A percentile compares a stretch with the other conserved stretches of the same genome.
Evolutionary conservation across 2,329 filamentous ascomycete species (phyloP).

Genomic region (Spiromastix sp.): DNA sequence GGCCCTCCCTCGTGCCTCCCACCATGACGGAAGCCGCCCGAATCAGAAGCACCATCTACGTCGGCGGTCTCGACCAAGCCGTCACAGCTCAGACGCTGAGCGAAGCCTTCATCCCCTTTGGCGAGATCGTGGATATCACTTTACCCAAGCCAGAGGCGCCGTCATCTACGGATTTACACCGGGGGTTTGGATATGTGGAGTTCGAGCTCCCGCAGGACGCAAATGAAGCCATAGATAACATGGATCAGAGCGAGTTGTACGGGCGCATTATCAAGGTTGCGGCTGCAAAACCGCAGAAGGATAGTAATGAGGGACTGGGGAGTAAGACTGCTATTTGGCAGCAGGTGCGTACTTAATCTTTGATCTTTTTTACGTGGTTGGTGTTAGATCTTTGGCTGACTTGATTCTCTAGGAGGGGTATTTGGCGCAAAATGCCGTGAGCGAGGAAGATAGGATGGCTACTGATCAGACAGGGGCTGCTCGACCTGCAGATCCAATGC

Average conservation of each 20-base stretch:
- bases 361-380: conserved; percentile 1
- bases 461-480: conserved; percentile 47
- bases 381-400: conserved; percentile 4
- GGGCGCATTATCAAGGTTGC: conserved; percentile 88
- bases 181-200: conserved; percentile 94
- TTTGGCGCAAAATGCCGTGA: conserved; percentile 76
- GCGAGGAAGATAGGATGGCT: conserved; percentile 63
- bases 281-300: conserved; percentile 83
- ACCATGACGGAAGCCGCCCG: conserved; percentile 71
- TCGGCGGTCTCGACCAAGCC: conserved; percentile 73
- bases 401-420: conserved; percentile 67
- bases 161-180: conserved; percentile 67
- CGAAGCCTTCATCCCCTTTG: conserved; percentile 92
- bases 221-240: conserved; percentile 94
- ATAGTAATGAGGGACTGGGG: conserved; percentile 73
- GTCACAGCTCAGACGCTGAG: conserved; percentile 68
- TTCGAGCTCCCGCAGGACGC: conserved; percentile 80
- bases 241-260: conserved; percentile 94
- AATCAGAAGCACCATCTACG: conserved; percentile 84
- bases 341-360: conserved; percentile 54
- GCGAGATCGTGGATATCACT: conserved; percentile 85
- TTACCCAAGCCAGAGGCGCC: conserved; percentile 79
- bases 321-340: conserved; percentile 96
- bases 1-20: conserved; percentile 10
- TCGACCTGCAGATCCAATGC: conserved; percentile 74